Percentiles rank a stretch among this genome's conserved stretches.
Conservation (phyloP, 2,329 filamentous ascomycete genomes). For the Gremmenia infestans region DNA sequence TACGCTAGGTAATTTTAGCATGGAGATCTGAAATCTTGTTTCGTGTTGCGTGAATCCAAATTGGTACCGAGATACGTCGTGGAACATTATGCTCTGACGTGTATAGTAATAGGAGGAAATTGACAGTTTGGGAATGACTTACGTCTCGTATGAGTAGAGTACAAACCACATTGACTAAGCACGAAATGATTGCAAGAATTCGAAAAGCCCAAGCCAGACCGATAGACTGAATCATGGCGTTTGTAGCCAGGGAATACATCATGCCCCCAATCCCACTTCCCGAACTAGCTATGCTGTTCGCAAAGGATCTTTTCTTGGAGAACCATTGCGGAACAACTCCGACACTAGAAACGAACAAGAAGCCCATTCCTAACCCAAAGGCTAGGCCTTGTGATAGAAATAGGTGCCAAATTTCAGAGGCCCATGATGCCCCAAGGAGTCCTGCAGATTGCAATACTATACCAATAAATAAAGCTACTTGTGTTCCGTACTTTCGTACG, state of each 20-base stretch:
- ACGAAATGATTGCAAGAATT: slow-evolving; percentile 50
- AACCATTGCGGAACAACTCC: slow-evolving; percentile 60
- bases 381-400: slow-evolving; percentile 69
- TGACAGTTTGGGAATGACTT: background rate
- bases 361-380: slow-evolving; percentile 75
- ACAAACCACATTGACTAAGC: slow-evolving; percentile 58
- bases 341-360: slow-evolving; percentile 65
- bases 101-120: background rate
- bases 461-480: slow-evolving; percentile 58
- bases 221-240: slow-evolving; percentile 50
- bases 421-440: slow-evolving; percentile 67
- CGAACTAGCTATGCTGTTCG: slow-evolving; percentile 61
- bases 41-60: background rate
- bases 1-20: slow-evolving; percentile 39
- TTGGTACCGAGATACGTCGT: background rate
- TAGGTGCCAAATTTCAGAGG: slow-evolving; percentile 66
- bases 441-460: slow-evolving; percentile 58
- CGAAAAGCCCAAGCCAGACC: slow-evolving; percentile 53
- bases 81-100: background rate
- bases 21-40: background rate
- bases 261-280: slow-evolving; percentile 67
- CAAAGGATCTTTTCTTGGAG: slow-evolving; percentile 46
- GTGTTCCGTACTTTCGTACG: slow-evolving; percentile 58
- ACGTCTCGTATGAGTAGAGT: slow-evolving; percentile 58
- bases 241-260: slow-evolving; percentile 46